Evolutionary conservation across 768 basidiomycete genomes (phyloP), one percentile per base, ranked within the genome.

Genomic region (Leccinum incarnatum): DNA sequence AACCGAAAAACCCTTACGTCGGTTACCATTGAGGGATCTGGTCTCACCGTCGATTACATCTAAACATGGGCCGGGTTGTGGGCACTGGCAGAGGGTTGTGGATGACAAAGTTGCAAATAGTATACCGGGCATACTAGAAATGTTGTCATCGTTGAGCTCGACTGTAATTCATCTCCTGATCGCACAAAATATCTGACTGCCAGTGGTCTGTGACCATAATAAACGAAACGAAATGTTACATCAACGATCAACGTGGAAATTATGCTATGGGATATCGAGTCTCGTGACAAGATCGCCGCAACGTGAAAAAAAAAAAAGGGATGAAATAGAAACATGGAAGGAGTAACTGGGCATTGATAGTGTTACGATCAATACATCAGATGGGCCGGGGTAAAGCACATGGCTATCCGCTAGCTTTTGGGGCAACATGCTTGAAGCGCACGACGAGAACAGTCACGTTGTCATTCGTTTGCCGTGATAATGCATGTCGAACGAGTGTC

Each of bases 401-500:
- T 9, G 32, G 47, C 23, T 63, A 62, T 49, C 55, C 62, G 60
- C 59, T 62, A 14, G 62, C 40, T n/a, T 36, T 54, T n/a, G 56
- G 54, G 21, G 53, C 17, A 30, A 30, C 14, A 23, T 48, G 75
- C 68, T 86, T 87, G 79, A 96, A 91, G 51, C 92, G 85, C 32
- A 98, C 81, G 55, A 98, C 92, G 55, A 98, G 73, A 29, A 93
- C 89, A 36, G 92, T 95, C 52, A 98, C 87, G 75, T 99, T 99
- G 74, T 99, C 97, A 45, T 89, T 91, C 15, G 95, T 95, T 75
- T 93, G 95, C 69, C 90, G 86, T 15, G 83, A 78, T 52, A 97
- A 80, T 17, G 97, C 97, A 65, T 95, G 86, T 59, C 91, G 85
- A 57, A 98, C 79, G 51, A 90, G 58, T 91, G 78, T 81, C 50